phyloP scores from a whole-genome alignment of 192 early-diverging fungal genomes.

The Geosiphon pyriformis region DNA sequence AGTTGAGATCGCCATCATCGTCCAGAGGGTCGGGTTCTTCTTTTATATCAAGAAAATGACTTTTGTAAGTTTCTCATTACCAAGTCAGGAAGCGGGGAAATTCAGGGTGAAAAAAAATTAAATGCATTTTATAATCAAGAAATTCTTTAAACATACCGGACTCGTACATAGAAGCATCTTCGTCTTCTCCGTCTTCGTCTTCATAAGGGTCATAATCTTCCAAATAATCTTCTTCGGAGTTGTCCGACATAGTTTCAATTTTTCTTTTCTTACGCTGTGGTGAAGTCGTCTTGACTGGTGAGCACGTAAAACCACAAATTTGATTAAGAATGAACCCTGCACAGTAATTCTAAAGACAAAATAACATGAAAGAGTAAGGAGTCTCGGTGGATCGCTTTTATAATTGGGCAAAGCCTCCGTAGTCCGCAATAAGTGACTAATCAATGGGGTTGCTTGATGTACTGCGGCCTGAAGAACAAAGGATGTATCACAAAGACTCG shows the following conservation, averaged over 20 bases:
- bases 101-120: too few species aligned
- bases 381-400: not conserved
- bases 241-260: slow-evolving; percentile 24
- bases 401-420: not conserved
- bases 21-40: slow-evolving; percentile 26
- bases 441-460: too few species aligned
- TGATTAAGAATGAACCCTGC: not conserved
- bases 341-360: not conserved
- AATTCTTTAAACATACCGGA: not conserved
- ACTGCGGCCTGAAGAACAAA: too few species aligned
- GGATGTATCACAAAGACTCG: too few species aligned
- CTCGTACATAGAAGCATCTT: slow-evolving; percentile 1
- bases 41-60: not conserved
- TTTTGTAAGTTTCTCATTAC: not conserved
- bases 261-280: slow-evolving; percentile 22
- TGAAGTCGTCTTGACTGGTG: slow-evolving; percentile 23
- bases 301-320: not conserved
- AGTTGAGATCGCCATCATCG: slow-evolving; percentile 53
- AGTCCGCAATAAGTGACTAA: not conserved
- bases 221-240: slow-evolving; percentile 15
- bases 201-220: slow-evolving; percentile 1
- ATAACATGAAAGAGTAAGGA: not conserved
- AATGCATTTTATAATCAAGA: too few species aligned
- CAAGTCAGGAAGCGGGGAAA: not conserved
- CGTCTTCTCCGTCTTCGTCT: not conserved